Base-by-base conservation (phyloP, 176 grass and related monocot genomes). In the Ananas comosus region DNA sequence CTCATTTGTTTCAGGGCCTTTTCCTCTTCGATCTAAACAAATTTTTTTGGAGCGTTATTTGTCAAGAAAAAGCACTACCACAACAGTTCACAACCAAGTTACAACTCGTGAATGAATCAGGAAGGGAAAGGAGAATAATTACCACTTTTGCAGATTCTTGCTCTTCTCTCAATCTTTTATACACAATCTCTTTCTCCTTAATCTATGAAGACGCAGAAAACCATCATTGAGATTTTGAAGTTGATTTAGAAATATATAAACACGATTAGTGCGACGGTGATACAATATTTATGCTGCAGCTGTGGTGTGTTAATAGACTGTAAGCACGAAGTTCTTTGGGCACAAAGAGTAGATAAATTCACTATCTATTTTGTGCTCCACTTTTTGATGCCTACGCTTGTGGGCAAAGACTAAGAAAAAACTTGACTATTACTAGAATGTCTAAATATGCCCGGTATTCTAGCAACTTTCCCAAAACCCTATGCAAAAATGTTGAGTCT, bases 1-100 rank as follows among this genome's bases (percentile, higher is more conserved):
- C 95, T 94, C 13, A 99, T 69, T 19, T 94, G 95, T 59, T 99
- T 99, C 53, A 93, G 29, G 1, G 87, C 95, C 70, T 99, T 99
- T 79, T 99, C 95, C 72, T 99, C 95, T 65, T 99, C 95, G 11
- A 99, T 88, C 95, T 99, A 74, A 16, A 72, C 4, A 71, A 64
- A 75, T 81, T 53, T 18, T 81, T 53, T 18, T 14, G 2, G 51
- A 54, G 9, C 42, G 53, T 49, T 51, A 11, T 51, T 86, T 70
- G 7, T 14, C 69, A 21, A 4, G 29, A 42, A 76, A 63, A 69
- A 50, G 17, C 4, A 19, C 54, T 18, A n/a, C n/a, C 22, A 59
- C 10, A 6, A 57, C 5, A 56, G 3, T 17, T 59, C 29, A 33
- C 3, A 42, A 42, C 33, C 33, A 7, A 42, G 33, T 6, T 1